phyloP scores from a whole-genome alignment of 208 protist species.

The Wallacemonas sp. region DNA sequence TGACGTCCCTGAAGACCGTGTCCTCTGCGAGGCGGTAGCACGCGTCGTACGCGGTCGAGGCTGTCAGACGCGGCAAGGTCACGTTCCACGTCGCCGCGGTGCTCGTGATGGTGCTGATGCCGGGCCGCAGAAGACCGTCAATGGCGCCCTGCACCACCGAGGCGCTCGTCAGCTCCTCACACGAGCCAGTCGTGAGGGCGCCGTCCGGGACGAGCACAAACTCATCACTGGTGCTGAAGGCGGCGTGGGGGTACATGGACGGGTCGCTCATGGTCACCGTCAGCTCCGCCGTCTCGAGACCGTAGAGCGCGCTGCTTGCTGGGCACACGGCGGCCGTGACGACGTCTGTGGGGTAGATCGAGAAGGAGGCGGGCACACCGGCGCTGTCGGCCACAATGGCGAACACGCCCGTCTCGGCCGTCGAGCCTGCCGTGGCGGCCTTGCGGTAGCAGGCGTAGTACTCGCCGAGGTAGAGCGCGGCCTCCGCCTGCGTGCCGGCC shows the following conservation, averaged over 20 bases:
- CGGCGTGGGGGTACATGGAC: constrained; percentile 46
- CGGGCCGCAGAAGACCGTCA: constrained; percentile 1
- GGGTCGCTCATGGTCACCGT: constrained; percentile 46
- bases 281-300: constrained; percentile 61
- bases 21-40: constrained; percentile 74
- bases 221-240: constrained; percentile 54
- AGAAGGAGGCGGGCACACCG: constrained; percentile 48
- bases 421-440: constrained; percentile 13
- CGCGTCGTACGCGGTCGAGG: constrained; percentile 37
- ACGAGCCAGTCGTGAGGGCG: constrained; percentile 16
- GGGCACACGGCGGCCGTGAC: constrained; percentile 31
- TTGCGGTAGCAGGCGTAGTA: constrained; percentile 88
- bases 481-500: constrained; percentile 22
- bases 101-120: constrained; percentile 1
- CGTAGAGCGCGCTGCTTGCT: constrained; percentile 34
- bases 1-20: constrained; percentile 44
- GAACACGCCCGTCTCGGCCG: constrained; percentile 26
- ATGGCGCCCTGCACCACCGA: neutral
- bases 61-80: constrained; percentile 43
- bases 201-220: constrained; percentile 49
- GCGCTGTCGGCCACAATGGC: constrained; percentile 50
- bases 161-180: constrained; percentile 10
- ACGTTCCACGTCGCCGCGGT: constrained; percentile 37
- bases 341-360: constrained; percentile 71
- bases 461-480: constrained; percentile 54